Base-by-base conservation (phyloP, 108 stramenopile genomes). In the Cyclotella choctawhatcheeana region DNA sequence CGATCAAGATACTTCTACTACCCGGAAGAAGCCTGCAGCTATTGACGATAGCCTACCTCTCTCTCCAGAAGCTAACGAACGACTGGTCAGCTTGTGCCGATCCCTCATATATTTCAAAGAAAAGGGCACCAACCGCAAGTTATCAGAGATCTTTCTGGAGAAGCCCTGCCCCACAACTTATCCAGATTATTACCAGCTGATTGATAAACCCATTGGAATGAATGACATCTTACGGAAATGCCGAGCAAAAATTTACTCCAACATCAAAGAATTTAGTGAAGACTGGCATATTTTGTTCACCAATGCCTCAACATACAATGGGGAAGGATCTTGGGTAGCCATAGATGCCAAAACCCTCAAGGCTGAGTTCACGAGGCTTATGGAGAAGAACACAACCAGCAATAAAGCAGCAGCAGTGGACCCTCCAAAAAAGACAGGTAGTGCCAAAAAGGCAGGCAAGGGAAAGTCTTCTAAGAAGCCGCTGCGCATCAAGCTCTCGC, bases 181-280 rank as follows among this genome's bases (percentile, higher is more conserved):
- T 70, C 88, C 93, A 27, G 90, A 94, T 58, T 94, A 94, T 63
- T 94, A 92, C 60, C 83, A 88, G 69, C 30, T 92, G 17, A 88
- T 94, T 67, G 83, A 87, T 7, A 84, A 86, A 51, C 93, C 93
- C 3, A 92, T 94, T 56, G 93, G 90, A 10, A 94, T 94, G 83
- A 94, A 92, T 67, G 93, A 94, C 43, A 94, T 94, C 61, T 72
- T 94, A 52, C 80, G 88, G 34, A 92, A 92, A 64, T 90, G 89
- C 74, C 64, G 89, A 24, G 85, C 83, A 24, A 88, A 90, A 44
- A 63, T 89, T 1, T 94, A 92, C 69, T 60, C 80, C 2, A 65
- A 74, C 56, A 35, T 90, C 17, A 71, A 67, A 27, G 90, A 91
- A 45, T 94, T 81, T 55, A 70, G 74, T 16, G 85, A 87, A 34